Base-by-base conservation (phyloP, 352 stramenopile species). In the Phytophthora hybrid region DNA sequence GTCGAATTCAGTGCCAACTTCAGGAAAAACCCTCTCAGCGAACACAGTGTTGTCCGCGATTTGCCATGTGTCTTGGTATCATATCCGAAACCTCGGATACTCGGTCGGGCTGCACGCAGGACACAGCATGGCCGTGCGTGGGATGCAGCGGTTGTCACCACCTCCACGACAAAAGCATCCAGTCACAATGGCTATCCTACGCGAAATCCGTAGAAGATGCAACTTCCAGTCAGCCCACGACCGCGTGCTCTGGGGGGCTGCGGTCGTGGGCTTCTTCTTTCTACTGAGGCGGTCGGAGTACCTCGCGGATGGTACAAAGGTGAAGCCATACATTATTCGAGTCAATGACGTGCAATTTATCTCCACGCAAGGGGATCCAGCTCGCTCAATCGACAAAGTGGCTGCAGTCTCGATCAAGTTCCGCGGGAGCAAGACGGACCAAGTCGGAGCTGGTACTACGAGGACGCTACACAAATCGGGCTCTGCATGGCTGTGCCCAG, bases 221-320 rank as follows among this genome's bases (percentile, higher is more conserved):
- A 31, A 74, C 23, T 69, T 69, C 47, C 44, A 8, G 9, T 59
- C 8, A 14, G n/a, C 46, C 66, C 67, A 69, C 18, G 67, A 74
- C 26, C 47, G 59, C 59, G 53, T 69, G 13, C 29, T 69, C 10
- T 74, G 56, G 56, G 65, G 66, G 66, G 57, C 58, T 66, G 65
- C 55, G 55, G 54, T 66, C 60, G 10, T 74, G 60, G 60, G 68
- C 55, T 70, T 63, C 23, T 70, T 70, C 68, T 70, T 71, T 47
- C 18, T 75, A 31, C 31, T 74, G 0, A 14, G 60, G n/a, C 19
- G 60, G 3, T 62, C 41, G 16, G 59, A 69, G 11, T 74, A 74
- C 23, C 23, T 74, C 19, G 46, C 46, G 3, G 60, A 74, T 18
- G 16, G 44, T 31, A 26, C 5, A 9, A 5, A 14, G 1, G 19